Conservation (phyloP, 805 yeast genomes). For the Wickerhamomyces mucosus region DNA sequence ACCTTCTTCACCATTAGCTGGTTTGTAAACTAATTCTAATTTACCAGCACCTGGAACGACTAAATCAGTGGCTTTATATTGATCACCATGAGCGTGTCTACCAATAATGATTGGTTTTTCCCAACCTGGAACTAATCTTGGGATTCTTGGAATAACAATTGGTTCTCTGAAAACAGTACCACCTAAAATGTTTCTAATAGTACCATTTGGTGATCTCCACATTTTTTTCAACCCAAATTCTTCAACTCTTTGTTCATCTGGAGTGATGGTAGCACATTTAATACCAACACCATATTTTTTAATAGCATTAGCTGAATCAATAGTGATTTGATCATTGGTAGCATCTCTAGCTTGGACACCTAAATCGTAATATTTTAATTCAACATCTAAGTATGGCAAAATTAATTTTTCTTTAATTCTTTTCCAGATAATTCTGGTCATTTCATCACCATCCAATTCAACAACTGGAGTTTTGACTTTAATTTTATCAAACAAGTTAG, state of each 20-base stretch:
- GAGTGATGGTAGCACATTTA: slow-evolving; percentile 81
- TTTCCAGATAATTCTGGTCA: slow-evolving; percentile 81
- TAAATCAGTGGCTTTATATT: slow-evolving; percentile 72
- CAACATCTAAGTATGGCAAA: slow-evolving; percentile 61
- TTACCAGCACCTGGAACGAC: slow-evolving; percentile 60
- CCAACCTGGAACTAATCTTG: slow-evolving; percentile 74
- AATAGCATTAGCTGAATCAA: slow-evolving; percentile 71
- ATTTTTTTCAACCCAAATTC: slow-evolving; percentile 66
- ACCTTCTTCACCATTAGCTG: slow-evolving; percentile 44
- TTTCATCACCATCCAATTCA: slow-evolving; percentile 78
- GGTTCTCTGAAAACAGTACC: slow-evolving; percentile 85
- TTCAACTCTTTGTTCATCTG: slow-evolving; percentile 71
- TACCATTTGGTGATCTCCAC: slow-evolving; percentile 86
- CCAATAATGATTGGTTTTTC: slow-evolving; percentile 77
- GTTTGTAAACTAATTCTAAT: slow-evolving; percentile 57
- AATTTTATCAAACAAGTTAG: slow-evolving; percentile 36
- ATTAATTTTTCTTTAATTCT: slow-evolving; percentile 60
- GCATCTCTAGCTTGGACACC: slow-evolving; percentile 59
- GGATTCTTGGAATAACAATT: slow-evolving; percentile 68
- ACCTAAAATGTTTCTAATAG: slow-evolving; percentile 70
- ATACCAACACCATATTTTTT: slow-evolving; percentile 69
- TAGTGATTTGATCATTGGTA: slow-evolving; percentile 66
- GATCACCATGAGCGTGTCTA: slow-evolving; percentile 82
- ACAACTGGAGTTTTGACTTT: slow-evolving; percentile 67
- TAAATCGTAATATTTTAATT: slow-evolving; percentile 68